A percentile compares a stretch with the other conserved stretches of the same genome.
phyloP scores from a whole-genome alignment of 352 stramenopile species.

The Phytophthora agathidicida region DNA sequence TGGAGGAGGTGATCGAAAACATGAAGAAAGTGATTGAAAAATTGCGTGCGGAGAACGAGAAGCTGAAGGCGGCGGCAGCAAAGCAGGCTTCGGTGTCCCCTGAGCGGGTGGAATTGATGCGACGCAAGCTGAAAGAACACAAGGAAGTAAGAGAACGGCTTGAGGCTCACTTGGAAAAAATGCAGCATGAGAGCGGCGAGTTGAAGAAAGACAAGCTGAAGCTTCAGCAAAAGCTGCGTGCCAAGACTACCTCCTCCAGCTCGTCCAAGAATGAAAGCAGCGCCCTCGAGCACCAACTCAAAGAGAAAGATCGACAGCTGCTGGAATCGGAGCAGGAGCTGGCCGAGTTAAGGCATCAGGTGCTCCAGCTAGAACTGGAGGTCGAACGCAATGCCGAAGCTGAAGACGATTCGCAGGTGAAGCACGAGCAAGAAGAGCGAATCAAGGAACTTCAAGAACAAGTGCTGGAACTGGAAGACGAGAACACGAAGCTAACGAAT shows the following conservation, averaged over 20 bases:
- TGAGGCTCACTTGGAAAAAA: conserved; percentile 43
- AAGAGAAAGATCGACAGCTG: conserved; percentile 34
- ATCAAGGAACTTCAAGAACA: conserved; percentile 52
- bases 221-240: conserved; percentile 70
- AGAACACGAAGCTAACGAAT: conserved; percentile 75
- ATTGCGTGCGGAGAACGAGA: conserved; percentile 74
- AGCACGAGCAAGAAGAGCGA: conserved; percentile 12
- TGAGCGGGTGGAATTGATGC: conserved; percentile 49
- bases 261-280: conserved; percentile 20
- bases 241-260: conserved; percentile 34
- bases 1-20: conserved; percentile 80
- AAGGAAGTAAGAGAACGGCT: conserved; percentile 50
- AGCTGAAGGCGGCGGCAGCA: conserved; percentile 38
- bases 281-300: conserved; percentile 21
- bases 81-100: conserved; percentile 41
- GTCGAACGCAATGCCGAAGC: conserved; percentile 13
- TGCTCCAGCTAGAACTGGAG: conserved; percentile 29
- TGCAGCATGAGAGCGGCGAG: conserved; percentile 44
- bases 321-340: conserved; percentile 22
- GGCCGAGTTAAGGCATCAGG: conserved; percentile 18
- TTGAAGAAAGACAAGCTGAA: conserved; percentile 68
- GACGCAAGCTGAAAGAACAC: conserved; percentile 51
- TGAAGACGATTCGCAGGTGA: conserved; percentile 2
- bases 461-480: conserved; percentile 54
- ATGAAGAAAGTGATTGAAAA: conserved; percentile 88